Evolutionary conservation across 73 alveolate genomes (phyloP), one percentile per base, ranked within the genome.

Genomic region (Loxodes magnus): DNA sequence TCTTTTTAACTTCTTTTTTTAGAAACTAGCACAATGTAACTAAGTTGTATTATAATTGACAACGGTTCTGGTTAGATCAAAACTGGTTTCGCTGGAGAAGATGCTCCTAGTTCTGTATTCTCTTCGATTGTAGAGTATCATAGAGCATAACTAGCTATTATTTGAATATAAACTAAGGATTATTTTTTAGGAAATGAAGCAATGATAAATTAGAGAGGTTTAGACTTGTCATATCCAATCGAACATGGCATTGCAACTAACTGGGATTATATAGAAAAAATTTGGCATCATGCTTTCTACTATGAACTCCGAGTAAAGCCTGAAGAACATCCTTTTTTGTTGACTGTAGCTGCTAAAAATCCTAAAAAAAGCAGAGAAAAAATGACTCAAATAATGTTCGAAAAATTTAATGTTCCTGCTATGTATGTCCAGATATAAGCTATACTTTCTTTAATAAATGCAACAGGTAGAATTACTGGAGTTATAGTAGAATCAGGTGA

Each of bases 61-160:
- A 58, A 75, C 22, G 93, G 93, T 44, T 74, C 93, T 36, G 95
- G 92, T 22, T 55, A 60, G 69, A 72, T 90, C 82, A 90, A 90
- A 79, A 94, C 94, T 31, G 98, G 98, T 41, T 82, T 87, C 41
- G 90, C 97, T 12, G 98, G 98, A 19, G 98, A 91, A 56, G 96
- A 91, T 48, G 92, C 92, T 21, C 99, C 99, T 21, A 80, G 95
- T 34, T 19, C 74, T 27, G 87, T 83, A 64, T 94, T 94, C 89
- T 97, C 99, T 3, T 64, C 97, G 75, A 74, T 94, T 27, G 97
- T 92, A 28, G 99, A 98, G 35, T 74, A 96, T 20, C 97, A 98
- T 26, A 91, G 93, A 74, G 88, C 85, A 80, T 94, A 88, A 34
- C 97, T 96, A 12, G 26, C 67, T 25, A 43, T 79, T 56, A 71